A percentile compares a stretch with the other conserved stretches of the same genome.
These are phyloP conservation scores for Mortierella alpina DNA, from an alignment of 192 early-diverging fungal species.

Conservation along the genomic window DNA sequence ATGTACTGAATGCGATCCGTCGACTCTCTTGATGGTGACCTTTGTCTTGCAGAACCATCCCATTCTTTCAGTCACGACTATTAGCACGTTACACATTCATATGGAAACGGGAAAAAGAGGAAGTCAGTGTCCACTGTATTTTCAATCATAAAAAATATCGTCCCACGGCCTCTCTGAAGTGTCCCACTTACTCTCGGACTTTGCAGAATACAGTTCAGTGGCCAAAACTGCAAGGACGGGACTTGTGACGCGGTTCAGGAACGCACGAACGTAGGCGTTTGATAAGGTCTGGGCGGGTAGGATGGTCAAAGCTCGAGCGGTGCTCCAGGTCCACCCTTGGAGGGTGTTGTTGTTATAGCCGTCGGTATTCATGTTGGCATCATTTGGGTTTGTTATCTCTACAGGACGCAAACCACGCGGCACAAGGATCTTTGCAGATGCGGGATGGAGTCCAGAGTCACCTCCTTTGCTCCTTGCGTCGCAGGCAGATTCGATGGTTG, in stretches of 20 bases:
- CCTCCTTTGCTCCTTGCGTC: neutral
- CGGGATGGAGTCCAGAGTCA: neutral
- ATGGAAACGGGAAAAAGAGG: neutral
- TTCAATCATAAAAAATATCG: neutral
- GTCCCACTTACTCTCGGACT: neutral
- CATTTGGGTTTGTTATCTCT: neutral
- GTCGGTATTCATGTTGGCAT: neutral
- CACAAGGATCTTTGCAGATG: constrained; percentile 1
- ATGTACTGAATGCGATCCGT: no score
- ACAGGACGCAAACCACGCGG: constrained; percentile 13
- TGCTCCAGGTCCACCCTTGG: constrained; percentile 27
- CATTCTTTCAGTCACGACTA: no score
- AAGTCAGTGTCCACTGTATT: neutral
- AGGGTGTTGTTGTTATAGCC: neutral
- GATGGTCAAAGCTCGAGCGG: constrained; percentile 17
- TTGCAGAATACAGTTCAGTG: neutral
- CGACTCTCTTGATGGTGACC: no score
- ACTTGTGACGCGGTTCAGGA: constrained; percentile 12
- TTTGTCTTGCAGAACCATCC: no score
- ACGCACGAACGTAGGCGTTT: constrained; percentile 14
- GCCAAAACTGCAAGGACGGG: constrained; percentile 20
- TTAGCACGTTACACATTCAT: neutral
- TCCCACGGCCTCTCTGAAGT: neutral
- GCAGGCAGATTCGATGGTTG: constrained; percentile 8
- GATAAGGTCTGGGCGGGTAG: constrained; percentile 26